Base-by-base conservation (phyloP, 148 eudicot genomes). In the Heliamphora exappendiculata region DNA sequence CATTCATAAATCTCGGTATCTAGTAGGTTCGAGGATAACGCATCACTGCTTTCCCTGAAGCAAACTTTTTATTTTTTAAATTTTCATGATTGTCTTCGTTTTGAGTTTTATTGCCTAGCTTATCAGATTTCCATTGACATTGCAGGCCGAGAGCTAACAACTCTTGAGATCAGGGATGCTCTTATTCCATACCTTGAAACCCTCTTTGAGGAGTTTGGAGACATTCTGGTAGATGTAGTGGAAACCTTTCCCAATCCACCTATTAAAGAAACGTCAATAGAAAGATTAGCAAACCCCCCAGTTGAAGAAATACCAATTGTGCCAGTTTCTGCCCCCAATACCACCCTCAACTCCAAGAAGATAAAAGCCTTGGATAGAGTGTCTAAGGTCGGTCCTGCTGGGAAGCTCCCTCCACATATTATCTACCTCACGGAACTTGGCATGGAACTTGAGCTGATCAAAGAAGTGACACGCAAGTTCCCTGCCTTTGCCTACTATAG, bases 401-500 rank as follows among this genome's bases (percentile, higher is more conserved):
- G 83, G 31, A 83, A 86, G 55, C 91, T 93, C 70, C 93, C 91
- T 33, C 84, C 89, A 57, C 93, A 90, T 72, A 71, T 90, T 70
- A 33, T 77, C 53, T 93, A 90, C 82, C 91, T 93, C 54, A 79
- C 84, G 41, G 89, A 93, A 73, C 91, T 93, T 51, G 97, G 97
- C 42, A 89, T 93, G 91, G 88, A 89, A 45, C 86, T 88, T 20
- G 88, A 89, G 74, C 70, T 81, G 54, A 89, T 93, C 44, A 87
- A 87, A 75, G 84, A 84, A 76, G 82, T 89, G 45, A 89, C 84
- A 37, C 87, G 86, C 28, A 89, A 83, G 82, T 93, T 93, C 78
- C 97, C 95, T 28, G 85, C 97, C 72, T 93, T 93, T 75, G 97
- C 95, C 55, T 85, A 89, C 82, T 93, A 88, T 81, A 93, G 95